Conservation (phyloP, 208 protist species). For the Leishmania amazonensis region DNA sequence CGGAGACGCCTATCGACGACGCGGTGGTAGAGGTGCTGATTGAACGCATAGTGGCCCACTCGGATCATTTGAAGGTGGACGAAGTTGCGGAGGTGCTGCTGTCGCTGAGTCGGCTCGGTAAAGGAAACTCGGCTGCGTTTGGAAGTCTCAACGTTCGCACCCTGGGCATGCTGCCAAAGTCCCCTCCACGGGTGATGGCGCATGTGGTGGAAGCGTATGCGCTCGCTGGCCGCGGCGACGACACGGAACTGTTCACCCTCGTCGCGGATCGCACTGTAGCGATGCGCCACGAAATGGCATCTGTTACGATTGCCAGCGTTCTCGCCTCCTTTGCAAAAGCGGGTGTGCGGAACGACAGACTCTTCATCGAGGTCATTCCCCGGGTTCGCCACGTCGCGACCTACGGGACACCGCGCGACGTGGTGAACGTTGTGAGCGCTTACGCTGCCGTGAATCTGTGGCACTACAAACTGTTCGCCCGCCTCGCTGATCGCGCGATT, state of each 20-base stretch:
- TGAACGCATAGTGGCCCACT: slow-evolving; percentile 1
- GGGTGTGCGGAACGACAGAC: slow-evolving; percentile 57
- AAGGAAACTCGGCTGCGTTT: slow-evolving; percentile 20
- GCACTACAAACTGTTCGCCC: slow-evolving; percentile 88
- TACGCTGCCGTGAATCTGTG: slow-evolving; percentile 80
- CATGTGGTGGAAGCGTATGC: slow-evolving; percentile 66
- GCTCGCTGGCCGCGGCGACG: slow-evolving; percentile 32
- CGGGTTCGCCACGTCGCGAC: slow-evolving; percentile 75
- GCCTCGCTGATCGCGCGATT: slow-evolving; percentile 78
- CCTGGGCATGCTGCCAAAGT: slow-evolving; percentile 53
- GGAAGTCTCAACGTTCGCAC: slow-evolving; percentile 46
- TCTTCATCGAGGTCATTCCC: slow-evolving; percentile 87
- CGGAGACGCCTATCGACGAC: neutral
- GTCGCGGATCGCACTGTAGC: slow-evolving; percentile 68
- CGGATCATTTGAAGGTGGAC: slow-evolving; percentile 22
- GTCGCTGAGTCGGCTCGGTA: slow-evolving; percentile 53
- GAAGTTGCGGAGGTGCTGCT: slow-evolving; percentile 73
- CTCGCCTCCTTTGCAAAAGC: slow-evolving; percentile 70
- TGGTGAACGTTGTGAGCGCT: slow-evolving; percentile 74
- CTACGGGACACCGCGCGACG: slow-evolving; percentile 75
- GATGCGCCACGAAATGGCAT: slow-evolving; percentile 58
- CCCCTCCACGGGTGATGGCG: slow-evolving; percentile 48
- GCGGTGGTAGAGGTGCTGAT: slow-evolving; percentile 7
- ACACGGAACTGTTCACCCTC: slow-evolving; percentile 73
- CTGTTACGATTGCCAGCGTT: slow-evolving; percentile 69